Evolutionary conservation across 345 rosid species (phyloP), one percentile per base, ranked within the genome.

Genomic region (Laguncularia racemosa): DNA sequence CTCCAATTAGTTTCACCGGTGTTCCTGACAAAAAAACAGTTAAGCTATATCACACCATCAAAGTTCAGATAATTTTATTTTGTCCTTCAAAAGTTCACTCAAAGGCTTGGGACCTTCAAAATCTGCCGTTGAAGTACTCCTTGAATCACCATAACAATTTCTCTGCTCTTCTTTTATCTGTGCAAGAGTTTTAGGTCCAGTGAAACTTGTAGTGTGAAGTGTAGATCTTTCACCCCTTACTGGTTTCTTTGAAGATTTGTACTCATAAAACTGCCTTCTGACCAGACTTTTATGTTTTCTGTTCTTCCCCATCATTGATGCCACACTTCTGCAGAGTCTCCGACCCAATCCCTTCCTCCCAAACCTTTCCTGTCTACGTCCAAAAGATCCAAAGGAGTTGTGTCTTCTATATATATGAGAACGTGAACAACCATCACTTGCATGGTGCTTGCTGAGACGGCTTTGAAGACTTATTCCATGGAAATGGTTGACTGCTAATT

Each of bases 1-100:
- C 40, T 26, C 28, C 28, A 26, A 8, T 6, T 33, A 33, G 40
- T 33, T 33, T 33, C 40, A 33, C 40, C 40, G 2, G 4, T 45
- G 8, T n/a, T 62, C 46, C n/a, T 45, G 50, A 56, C 43, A 3
- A 16, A 14, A 56, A 62, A 38, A 16, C 69, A n/a, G n/a, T 50
- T 47, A 50, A 17, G 49, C 66, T 53, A 14, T 20, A 16, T 13
- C 51, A 64, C 47, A 43, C 52, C 16, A n/a, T 38, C 11, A 19
- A 50, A 47, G 23, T 6, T 8, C 9, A 3, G 40, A 58, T 55
- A 21, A 28, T 54, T 50, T 71, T 53, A 44, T 61, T 28, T 79
- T 83, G 63, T 67, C 78, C 68, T 73, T 67, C 23, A 83, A 81
- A 61, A 83, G 78, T 73, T 80, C 85, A 56, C 74, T 71, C 66